A percentile compares a stretch with the other conserved stretches of the same genome.
These are phyloP conservation scores for Apocynum venetum DNA, from an alignment of 257 asterid species.

Conservation along the genomic window DNA sequence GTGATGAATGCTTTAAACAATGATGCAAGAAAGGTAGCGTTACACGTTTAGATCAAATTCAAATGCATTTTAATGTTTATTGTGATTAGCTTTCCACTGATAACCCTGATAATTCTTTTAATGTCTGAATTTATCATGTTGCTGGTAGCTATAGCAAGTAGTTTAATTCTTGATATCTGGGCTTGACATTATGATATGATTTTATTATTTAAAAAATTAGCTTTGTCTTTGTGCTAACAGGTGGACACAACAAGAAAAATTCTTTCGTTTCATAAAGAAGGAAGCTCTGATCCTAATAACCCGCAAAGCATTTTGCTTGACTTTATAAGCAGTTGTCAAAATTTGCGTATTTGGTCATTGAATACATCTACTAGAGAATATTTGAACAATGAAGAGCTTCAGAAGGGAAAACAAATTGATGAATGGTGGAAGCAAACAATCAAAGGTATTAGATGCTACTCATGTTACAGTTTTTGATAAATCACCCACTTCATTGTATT, in stretches of 20 bases:
- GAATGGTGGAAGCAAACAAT: conserved; percentile 99
- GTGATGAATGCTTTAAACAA: conserved; percentile 83
- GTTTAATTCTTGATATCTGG: background rate
- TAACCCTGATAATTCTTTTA: background rate
- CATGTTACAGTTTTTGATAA: background rate
- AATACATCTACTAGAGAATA: conserved; percentile 88
- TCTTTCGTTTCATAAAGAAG: conserved; percentile 92
- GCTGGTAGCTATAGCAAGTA: background rate
- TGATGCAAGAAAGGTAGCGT: conserved; percentile 78
- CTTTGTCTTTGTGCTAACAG: conserved; percentile 35
- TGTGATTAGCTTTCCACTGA: background rate
- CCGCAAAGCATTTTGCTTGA: conserved; percentile 91
- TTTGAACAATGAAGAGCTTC: conserved; percentile 90
- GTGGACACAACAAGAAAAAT: conserved; percentile 95
- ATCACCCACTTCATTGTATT: background rate
- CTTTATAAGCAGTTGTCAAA: conserved; percentile 97
- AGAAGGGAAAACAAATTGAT: conserved; percentile 97
- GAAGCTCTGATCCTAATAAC: conserved; percentile 78
- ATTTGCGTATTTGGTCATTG: conserved; percentile 88
- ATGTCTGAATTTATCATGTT: background rate
- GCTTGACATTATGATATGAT: conserved; percentile 15
- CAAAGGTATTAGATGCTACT: conserved; percentile 56
- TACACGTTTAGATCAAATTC: conserved; percentile 4
- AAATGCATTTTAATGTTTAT: background rate
- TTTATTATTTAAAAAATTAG: conserved; percentile 8